A percentile compares a stretch with the other conserved stretches of the same genome.
Conservation (phyloP, 177 flowering plant species). For the Vitis hybrid region DNA sequence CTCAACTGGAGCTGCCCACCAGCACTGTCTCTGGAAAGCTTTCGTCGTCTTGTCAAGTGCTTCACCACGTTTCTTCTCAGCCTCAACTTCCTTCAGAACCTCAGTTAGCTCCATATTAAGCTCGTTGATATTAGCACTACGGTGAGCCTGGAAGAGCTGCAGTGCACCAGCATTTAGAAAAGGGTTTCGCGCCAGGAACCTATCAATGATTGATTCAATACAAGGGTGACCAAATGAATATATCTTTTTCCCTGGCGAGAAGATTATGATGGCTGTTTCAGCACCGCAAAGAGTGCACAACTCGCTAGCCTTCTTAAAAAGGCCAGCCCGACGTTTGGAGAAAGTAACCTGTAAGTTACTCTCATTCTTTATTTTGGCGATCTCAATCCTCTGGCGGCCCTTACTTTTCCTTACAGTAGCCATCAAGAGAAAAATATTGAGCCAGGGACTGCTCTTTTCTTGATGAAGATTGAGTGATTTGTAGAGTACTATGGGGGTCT, state of each 20-base stretch:
- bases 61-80: constrained; percentile 25
- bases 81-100: constrained; percentile 19
- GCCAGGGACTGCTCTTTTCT: background rate
- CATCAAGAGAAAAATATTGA: background rate
- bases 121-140: constrained; percentile 17
- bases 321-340: constrained; percentile 31
- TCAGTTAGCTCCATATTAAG: constrained; percentile 32
- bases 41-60: constrained; percentile 15
- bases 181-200: constrained; percentile 9
- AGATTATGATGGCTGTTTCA: constrained; percentile 20
- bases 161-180: constrained; percentile 1
- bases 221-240: constrained; percentile 33
- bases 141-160: constrained; percentile 23
- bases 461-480: too few species aligned
- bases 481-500: too few species aligned
- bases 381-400: constrained; percentile 35
- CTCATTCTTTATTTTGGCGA: constrained; percentile 23
- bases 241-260: constrained; percentile 28
- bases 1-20: constrained; percentile 30
- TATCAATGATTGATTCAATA: constrained; percentile 17
- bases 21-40: constrained; percentile 3
- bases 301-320: constrained; percentile 37
- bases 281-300: constrained; percentile 32
- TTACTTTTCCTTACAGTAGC: constrained; percentile 9
- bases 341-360: constrained; percentile 30